These are phyloP conservation scores for Dothideomycetes sp. DNA, from an alignment of 2,329 filamentous ascomycete genomes.

Conservation along the genomic window DNA sequence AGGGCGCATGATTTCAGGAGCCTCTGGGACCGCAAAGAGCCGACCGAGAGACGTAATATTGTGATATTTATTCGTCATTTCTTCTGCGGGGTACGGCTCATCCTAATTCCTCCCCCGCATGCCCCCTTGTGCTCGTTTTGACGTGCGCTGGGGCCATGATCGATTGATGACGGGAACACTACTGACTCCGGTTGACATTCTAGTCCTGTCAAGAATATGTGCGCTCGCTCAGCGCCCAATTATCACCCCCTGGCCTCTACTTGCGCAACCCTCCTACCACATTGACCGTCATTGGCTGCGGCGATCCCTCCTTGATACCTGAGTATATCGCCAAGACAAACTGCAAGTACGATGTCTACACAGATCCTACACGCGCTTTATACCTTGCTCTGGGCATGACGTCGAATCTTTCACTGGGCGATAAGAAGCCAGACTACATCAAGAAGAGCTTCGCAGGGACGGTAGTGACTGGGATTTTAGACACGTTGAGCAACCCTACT, in stretches of 20 bases:
- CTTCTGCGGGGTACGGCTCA: conserved; percentile 24
- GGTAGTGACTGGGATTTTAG: conserved; percentile 10
- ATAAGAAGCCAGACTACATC: conserved; percentile 18
- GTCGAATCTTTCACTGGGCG: conserved; percentile 14
- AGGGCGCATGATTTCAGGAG: conserved; percentile 2
- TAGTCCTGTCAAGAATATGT: conserved; percentile 24
- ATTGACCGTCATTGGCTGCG: conserved; percentile 24
- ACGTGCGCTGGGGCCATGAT: too few species aligned
- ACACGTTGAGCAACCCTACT: conserved; percentile 15
- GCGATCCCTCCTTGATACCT: conserved; percentile 18
- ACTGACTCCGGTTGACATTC: too few species aligned
- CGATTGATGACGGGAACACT: too few species aligned
- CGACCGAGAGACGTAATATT: conserved; percentile 13
- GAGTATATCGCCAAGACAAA: conserved; percentile 19
- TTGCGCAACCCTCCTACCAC: conserved; percentile 14
- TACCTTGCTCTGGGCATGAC: conserved; percentile 22
- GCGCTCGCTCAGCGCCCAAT: conserved; percentile 15
- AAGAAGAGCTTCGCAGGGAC: conserved; percentile 9
- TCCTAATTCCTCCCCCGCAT: not conserved
- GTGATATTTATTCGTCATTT: conserved; percentile 29
- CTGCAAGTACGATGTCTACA: conserved; percentile 21
- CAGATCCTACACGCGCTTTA: conserved; percentile 19
- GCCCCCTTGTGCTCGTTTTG: too few species aligned
- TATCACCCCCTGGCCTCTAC: conserved; percentile 14
- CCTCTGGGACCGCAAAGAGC: conserved; percentile 2